These are phyloP conservation scores for Gymnopilus junonius DNA, from an alignment of 768 basidiomycete genomes.

Conservation along the genomic window DNA sequence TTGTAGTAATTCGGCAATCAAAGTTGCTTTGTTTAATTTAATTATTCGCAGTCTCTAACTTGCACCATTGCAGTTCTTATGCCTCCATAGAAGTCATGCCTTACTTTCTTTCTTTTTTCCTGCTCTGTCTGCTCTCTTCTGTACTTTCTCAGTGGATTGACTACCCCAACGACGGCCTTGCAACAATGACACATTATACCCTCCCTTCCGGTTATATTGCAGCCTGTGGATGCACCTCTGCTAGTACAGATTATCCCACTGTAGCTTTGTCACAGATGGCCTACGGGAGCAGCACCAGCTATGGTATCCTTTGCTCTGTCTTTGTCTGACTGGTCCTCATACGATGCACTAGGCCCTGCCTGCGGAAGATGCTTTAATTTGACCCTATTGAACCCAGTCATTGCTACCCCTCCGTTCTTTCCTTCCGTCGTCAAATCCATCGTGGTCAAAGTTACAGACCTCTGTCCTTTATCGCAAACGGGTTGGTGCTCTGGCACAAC, in stretches of 20 bases:
- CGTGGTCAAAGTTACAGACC: conserved; percentile 79
- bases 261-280: conserved; percentile 83
- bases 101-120: conserved; percentile 9
- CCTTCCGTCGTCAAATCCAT: conserved; percentile 63
- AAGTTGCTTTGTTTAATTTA: not conserved
- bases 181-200: conserved; percentile 82
- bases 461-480: conserved; percentile 65
- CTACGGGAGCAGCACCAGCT: conserved; percentile 73
- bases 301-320: conserved; percentile 40
- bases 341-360: conserved; percentile 53
- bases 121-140: conserved; percentile 5
- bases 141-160: conserved; percentile 56
- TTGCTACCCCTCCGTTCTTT: conserved; percentile 69
- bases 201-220: conserved; percentile 60
- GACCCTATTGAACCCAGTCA: conserved; percentile 71
- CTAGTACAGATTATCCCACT: conserved; percentile 74
- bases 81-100: conserved; percentile 4
- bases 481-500: conserved; percentile 78
- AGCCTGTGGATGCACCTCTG: conserved; percentile 75
- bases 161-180: conserved; percentile 63
- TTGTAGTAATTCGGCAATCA: not conserved
- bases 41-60: not conserved
- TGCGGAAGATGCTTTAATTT: conserved; percentile 84
- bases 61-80: not conserved
- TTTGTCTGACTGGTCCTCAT: not conserved